A percentile compares a stretch with the other conserved stretches of the same genome.
Conservation (phyloP, 768 basidiomycete species). For the Macrolepiota fuliginosa region DNA sequence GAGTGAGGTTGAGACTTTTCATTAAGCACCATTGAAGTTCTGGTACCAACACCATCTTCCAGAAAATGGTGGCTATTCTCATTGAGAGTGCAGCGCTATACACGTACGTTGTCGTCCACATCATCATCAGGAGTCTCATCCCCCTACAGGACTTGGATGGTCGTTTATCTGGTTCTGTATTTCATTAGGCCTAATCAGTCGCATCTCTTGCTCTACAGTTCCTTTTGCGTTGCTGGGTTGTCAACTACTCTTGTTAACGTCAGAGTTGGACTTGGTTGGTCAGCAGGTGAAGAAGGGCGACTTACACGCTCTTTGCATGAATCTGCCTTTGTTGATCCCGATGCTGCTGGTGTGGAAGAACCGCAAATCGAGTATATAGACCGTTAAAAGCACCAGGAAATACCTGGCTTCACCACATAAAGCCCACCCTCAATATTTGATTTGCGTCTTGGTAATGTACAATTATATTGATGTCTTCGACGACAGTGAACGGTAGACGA, state of each 20-base stretch:
- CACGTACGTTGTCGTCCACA: conserved; percentile 5
- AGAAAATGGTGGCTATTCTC: conserved; percentile 9
- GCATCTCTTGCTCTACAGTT: background rate
- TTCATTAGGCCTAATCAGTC: background rate
- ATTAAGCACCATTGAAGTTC: background rate
- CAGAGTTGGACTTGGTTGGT: background rate
- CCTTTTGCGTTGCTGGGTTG: background rate
- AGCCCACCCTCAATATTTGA: too few relatives aligned
- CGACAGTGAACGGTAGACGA: too few relatives aligned
- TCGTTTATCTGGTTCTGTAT: background rate
- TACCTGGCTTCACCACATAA: too few relatives aligned
- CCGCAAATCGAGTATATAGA: too few relatives aligned
- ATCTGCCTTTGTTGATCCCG: background rate
- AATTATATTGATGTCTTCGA: too few relatives aligned
- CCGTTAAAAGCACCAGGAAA: too few relatives aligned
- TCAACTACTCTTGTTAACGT: background rate
- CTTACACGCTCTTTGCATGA: background rate
- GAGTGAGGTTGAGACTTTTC: background rate
- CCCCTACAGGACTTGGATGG: background rate
- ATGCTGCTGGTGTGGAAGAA: background rate
- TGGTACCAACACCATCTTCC: background rate
- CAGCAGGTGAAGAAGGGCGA: conserved; percentile 3
- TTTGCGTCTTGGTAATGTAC: too few relatives aligned
- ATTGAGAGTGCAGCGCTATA: conserved; percentile 16
- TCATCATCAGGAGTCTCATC: background rate